Evolutionary conservation across 768 basidiomycete species (phyloP), one percentile per base, ranked within the genome.

Genomic region (Pleurotus eryngii): DNA sequence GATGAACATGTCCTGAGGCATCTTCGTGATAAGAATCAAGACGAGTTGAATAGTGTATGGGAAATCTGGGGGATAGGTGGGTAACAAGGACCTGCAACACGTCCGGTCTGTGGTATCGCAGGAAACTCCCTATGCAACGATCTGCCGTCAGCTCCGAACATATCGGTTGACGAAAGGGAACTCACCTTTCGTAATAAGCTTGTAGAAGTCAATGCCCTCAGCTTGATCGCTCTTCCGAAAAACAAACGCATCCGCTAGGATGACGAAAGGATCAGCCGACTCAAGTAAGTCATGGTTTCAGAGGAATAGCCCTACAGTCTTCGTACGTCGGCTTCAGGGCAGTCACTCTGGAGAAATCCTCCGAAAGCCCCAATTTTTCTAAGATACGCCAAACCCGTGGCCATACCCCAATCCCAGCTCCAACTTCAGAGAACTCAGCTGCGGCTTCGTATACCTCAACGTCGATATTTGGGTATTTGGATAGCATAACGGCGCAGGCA

Each of bases 51-150:
- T 74, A 72, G 53, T 76, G 70, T 5, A 70, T 68, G 14, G 65
- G 70, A 59, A 67, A 72, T 0, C 65, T 66, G 1, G 72, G 57
- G 1, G 69, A 61, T 35, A 84, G 60, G 53, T 75, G 67, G 3
- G 72, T 67, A 11, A 83, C 64, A 17, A 85, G 66, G 14, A 72
- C 72, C 20, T 68, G 61, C 30, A 82, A 80, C 40, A 84, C 77
- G 51, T 80, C 76, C 2, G 80, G 75, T 12, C 82, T 77, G 63
- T 83, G 82, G 57, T 84, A 70, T n/a, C 67, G 65, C 26, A 61
- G 60, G 42, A 70, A 67, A 47, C 63, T 49, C 57, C 73, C 72
- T 57, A 4, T 20, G n/a, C 3, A 15, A 14, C 15, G 27, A 35
- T 49, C 17, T 18, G 46, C 46, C 7, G 18, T 40, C 24, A 24